These are phyloP conservation scores for Tylopilus plumbeoviolaceoides DNA, from an alignment of 768 basidiomycete genomes.

Conservation along the genomic window DNA sequence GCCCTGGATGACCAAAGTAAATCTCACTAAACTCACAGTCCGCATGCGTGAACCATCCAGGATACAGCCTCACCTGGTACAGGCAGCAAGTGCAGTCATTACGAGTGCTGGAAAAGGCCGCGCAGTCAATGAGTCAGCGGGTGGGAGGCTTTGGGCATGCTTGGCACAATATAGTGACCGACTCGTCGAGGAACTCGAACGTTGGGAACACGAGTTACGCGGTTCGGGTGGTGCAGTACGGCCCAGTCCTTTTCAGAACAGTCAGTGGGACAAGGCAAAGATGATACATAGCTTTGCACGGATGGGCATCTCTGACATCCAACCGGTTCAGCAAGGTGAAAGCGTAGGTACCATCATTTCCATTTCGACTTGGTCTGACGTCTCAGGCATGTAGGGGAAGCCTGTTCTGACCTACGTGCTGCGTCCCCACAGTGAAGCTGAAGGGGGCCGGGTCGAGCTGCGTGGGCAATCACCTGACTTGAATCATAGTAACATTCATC, in stretches of 20 bases:
- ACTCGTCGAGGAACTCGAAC: slow-evolving; percentile 59
- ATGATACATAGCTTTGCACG: slow-evolving; percentile 77
- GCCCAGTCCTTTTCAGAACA: slow-evolving; percentile 45
- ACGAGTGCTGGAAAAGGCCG: slow-evolving; percentile 41
- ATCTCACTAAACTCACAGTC: slow-evolving; percentile 52
- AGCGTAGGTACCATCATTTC: slow-evolving; percentile 9
- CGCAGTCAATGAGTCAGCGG: slow-evolving; percentile 23
- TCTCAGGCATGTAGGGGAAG: slow-evolving; percentile 25
- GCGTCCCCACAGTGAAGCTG: slow-evolving; percentile 29
- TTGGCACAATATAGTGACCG: slow-evolving; percentile 77
- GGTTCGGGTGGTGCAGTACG: slow-evolving; percentile 28
- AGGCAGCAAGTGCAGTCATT: slow-evolving; percentile 53
- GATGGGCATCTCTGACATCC: slow-evolving; percentile 39
- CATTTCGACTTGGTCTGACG: background rate
- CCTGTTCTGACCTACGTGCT: slow-evolving; percentile 45
- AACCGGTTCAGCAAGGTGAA: background rate
- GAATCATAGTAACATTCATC: slow-evolving; percentile 1
- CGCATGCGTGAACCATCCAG: slow-evolving; percentile 56
- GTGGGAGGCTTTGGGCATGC: slow-evolving; percentile 61
- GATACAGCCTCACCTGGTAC: slow-evolving; percentile 48
- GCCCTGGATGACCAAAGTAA: slow-evolving; percentile 40
- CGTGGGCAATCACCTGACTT: slow-evolving; percentile 16
- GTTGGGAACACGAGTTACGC: slow-evolving; percentile 56
- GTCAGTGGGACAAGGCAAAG: slow-evolving; percentile 68
- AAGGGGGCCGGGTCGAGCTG: slow-evolving; percentile 40